These are phyloP conservation scores for Botrytis cinerea DNA, from an alignment of 2,329 filamentous ascomycete genomes.

Conservation along the genomic window DNA sequence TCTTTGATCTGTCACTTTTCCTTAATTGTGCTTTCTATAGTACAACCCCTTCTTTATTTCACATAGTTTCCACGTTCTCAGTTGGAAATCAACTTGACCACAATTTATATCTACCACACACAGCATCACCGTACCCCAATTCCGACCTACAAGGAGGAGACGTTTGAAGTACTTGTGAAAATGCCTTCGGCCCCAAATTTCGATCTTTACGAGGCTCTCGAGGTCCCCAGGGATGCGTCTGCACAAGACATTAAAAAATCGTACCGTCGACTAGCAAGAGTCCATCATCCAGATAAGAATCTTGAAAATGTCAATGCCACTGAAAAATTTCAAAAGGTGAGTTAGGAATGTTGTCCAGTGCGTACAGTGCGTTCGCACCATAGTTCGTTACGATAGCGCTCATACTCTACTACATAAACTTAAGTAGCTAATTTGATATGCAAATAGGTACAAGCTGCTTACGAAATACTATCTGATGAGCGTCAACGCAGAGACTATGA, in stretches of 20 bases:
- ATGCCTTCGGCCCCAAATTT: slow-evolving; percentile 28
- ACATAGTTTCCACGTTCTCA: neutral
- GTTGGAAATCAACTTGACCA: neutral
- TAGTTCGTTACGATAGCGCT: neutral
- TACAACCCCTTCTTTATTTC: neutral
- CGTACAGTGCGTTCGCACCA: neutral
- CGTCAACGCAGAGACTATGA: slow-evolving; percentile 24
- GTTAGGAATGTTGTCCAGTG: neutral
- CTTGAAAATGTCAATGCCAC: slow-evolving; percentile 28
- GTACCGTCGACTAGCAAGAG: slow-evolving; percentile 29
- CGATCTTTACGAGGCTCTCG: slow-evolving; percentile 29
- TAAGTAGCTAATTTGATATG: neutral
- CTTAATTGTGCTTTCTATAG: neutral
- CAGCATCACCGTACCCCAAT: neutral
- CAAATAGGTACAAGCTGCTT: slow-evolving; percentile 27
- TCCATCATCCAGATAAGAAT: slow-evolving; percentile 35
- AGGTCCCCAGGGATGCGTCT: slow-evolving; percentile 25
- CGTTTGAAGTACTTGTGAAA: neutral
- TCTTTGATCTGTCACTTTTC: neutral
- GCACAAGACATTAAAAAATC: slow-evolving; percentile 27
- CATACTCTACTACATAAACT: neutral
- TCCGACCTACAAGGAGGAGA: neutral
- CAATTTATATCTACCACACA: neutral
- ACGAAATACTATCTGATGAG: slow-evolving; percentile 30
- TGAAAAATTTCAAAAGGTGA: slow-evolving; percentile 30